These are phyloP conservation scores for Globisporangium splendens DNA, from an alignment of 352 stramenopile species.

Conservation along the genomic window DNA sequence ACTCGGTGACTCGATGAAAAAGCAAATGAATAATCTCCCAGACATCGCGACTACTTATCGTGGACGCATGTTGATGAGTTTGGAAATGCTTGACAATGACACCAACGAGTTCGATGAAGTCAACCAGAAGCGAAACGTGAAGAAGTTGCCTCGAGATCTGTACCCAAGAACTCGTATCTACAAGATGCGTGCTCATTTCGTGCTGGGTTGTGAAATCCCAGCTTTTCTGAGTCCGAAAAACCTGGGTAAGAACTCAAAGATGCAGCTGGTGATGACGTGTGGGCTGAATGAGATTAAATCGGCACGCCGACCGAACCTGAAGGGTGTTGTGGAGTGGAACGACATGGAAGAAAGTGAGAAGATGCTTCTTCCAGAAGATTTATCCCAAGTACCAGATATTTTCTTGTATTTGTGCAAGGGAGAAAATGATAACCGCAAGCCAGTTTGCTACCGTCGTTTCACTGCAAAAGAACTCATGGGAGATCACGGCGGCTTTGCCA, in stretches of 20 bases:
- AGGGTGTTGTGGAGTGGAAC: conserved; percentile 84
- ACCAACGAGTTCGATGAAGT: conserved; percentile 70
- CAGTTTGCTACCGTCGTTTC: conserved; percentile 80
- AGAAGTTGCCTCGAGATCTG: conserved; percentile 50
- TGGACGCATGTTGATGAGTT: conserved; percentile 74
- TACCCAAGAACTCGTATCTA: conserved; percentile 66
- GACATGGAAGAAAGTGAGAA: conserved; percentile 72
- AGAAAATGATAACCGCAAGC: conserved; percentile 53
- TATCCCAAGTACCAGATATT: conserved; percentile 81
- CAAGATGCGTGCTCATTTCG: conserved; percentile 69
- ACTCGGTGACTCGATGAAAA: conserved; percentile 59
- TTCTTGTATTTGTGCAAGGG: conserved; percentile 86
- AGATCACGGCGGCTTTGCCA: conserved; percentile 44
- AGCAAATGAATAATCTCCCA: conserved; percentile 85
- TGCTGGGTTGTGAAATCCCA: conserved; percentile 73
- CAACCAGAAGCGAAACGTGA: conserved; percentile 85
- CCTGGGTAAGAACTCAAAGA: conserved; percentile 71
- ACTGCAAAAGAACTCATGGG: conserved; percentile 73
- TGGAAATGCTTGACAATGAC: conserved; percentile 68
- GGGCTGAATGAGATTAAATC: conserved; percentile 62
- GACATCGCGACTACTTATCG: conserved; percentile 82
- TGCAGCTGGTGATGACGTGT: conserved; percentile 70
- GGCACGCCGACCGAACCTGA: conserved; percentile 58
- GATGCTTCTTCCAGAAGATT: conserved; percentile 64
- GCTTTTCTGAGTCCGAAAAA: conserved; percentile 66